Evolutionary conservation across 148 eudicot species (phyloP).

Genomic region (Amaranthus hypochondriacus): DNA sequence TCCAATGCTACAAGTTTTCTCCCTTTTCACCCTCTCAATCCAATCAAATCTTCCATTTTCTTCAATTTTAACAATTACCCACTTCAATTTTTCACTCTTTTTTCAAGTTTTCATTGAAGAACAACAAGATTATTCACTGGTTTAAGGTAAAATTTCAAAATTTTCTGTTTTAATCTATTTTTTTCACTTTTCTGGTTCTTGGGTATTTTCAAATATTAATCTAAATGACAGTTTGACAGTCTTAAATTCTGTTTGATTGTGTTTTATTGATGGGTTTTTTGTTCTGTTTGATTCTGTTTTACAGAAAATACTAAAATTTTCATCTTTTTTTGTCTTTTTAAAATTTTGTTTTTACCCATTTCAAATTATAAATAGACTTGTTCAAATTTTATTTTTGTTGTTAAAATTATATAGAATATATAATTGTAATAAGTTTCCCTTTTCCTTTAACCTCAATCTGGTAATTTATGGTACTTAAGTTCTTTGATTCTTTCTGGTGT

Average conservation of each 20-base stretch:
- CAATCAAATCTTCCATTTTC: slow-evolving; percentile 9
- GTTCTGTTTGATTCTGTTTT: not conserved
- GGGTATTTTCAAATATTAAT: not conserved
- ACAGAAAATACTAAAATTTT: not conserved
- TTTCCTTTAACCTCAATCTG: not conserved
- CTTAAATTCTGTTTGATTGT: not conserved
- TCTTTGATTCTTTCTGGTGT: not conserved
- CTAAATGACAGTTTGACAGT: not conserved
- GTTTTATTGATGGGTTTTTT: slow-evolving; percentile 5
- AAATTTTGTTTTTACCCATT: not conserved
- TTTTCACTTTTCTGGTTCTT: not conserved
- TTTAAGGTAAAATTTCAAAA: slow-evolving; percentile 12
- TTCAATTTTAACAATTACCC: not conserved
- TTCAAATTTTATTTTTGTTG: not conserved
- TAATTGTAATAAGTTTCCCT: not conserved
- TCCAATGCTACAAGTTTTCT: slow-evolving; percentile 25
- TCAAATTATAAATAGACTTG: too few relatives aligned
- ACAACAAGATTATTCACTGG: not conserved
- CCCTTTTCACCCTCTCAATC: slow-evolving; percentile 4
- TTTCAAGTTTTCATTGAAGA: not conserved
- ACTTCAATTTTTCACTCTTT: slow-evolving; percentile 6
- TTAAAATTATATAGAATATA: slow-evolving; percentile 12
- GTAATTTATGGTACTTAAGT: not conserved
- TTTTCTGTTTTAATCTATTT: not conserved
- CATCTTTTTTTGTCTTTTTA: not conserved